Conservation (phyloP, 371 early-diverging fungal species). For the Mortierella sp. region DNA sequence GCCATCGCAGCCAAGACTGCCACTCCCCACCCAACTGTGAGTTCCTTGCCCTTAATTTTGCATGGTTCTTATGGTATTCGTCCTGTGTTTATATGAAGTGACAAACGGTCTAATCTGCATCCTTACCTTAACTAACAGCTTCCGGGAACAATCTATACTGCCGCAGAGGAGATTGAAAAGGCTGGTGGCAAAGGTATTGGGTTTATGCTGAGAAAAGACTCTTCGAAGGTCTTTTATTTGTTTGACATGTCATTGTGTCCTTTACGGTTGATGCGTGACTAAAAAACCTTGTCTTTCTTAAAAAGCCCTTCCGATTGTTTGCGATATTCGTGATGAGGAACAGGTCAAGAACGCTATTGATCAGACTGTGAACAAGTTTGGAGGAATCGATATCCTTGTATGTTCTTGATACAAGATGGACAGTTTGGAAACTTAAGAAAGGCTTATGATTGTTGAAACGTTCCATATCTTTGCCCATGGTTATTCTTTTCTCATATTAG, state of each 20-base stretch:
- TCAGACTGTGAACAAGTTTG: constrained; percentile 72
- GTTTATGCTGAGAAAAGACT: too few species aligned
- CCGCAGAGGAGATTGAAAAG: constrained; percentile 77
- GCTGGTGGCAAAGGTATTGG: constrained; percentile 72
- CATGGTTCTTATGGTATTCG: background rate
- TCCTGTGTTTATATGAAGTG: background rate
- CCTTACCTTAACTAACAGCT: constrained; percentile 55
- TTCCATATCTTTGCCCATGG: background rate
- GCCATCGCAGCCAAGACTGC: constrained; percentile 87
- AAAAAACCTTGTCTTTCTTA: too few species aligned
- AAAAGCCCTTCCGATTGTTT: constrained; percentile 76
- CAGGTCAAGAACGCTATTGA: constrained; percentile 75
- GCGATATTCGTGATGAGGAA: constrained; percentile 85
- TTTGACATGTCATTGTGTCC: too few species aligned
- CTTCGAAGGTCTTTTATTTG: background rate
- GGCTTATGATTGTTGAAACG: too few species aligned
- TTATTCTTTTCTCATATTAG: constrained; percentile 7
- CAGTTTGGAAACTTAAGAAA: background rate
- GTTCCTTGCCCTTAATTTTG: background rate
- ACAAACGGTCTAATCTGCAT: background rate
- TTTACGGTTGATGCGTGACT: too few species aligned
- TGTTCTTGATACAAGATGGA: constrained; percentile 61
- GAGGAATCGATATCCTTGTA: constrained; percentile 84
- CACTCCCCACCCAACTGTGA: constrained; percentile 76
- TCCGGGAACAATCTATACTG: constrained; percentile 83